Base-by-base conservation (phyloP, 768 basidiomycete genomes). In the Rhizopogon vesiculosus region DNA sequence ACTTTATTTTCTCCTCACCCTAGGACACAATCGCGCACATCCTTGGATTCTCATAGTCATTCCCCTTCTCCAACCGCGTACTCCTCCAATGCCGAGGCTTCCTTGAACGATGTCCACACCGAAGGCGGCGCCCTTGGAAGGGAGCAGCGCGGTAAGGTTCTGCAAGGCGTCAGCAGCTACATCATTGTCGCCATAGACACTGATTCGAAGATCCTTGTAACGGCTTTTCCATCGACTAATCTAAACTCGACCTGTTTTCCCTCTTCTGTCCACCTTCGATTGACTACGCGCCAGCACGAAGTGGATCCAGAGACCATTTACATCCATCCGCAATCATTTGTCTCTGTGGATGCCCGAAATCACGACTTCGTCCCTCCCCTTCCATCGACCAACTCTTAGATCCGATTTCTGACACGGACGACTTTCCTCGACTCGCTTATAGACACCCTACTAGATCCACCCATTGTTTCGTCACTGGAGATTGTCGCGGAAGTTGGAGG, bases 131-230 rank as follows among this genome's bases (percentile, higher is more conserved):
- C 66, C 48, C 50, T 65, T 59, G 57, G 65, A 56, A 64, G 69
- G 66, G 56, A 58, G 1, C n/a, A 38, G 6, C 3, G 97, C 16
- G 84, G 84, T 67, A 98, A 96, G 71, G 91, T 99, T 41, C 74
- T 93, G 19, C 96, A 98, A 72, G 97, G 97, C 43, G 88, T 96
- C 45, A 97, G 97, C 28, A 80, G 77, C 56, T 99, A 98, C 64
- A 86, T 99, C 50, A 84, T 98, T 49, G 89, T 97, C 50, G 86
- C 93, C 3, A 92, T 98, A 49, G 97, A 96, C 13, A 84, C 76
- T 51, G 66, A 66, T 29, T 71, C 65, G 15, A 69, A 43, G 55
- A 29, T 55, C 1, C 28, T 15, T 56, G 60, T 6, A 80, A 80
- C 56, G 97, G 98, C 70, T 97, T 98, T 66, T 89, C 93, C 18